Conservation (phyloP, 1,284 basidiomycete species). For the Cryptococcus maquisensis region DNA sequence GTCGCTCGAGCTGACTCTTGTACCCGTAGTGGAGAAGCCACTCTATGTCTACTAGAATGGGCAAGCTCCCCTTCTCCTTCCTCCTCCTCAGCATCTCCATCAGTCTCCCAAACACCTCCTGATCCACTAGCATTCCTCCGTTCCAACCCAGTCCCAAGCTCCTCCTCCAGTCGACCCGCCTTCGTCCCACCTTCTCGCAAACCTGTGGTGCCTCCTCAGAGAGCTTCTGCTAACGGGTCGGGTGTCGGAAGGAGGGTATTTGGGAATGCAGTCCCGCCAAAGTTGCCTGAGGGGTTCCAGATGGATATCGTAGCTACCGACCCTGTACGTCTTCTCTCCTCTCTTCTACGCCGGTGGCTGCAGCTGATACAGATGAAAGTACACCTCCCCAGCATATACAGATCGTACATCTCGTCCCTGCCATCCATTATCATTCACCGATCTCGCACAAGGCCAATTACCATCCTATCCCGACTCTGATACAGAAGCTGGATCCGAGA, state of each 20-base stretch:
- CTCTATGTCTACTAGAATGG: conserved; percentile 46
- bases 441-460: conserved; percentile 55
- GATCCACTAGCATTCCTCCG: conserved; percentile 17
- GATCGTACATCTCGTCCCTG: conserved; percentile 54
- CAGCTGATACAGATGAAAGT: conserved; percentile 43
- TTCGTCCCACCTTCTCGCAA: conserved; percentile 38
- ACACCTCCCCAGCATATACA: conserved; percentile 55
- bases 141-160: background rate
- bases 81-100: background rate
- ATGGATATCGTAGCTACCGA: conserved; percentile 46
- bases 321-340: conserved; percentile 47
- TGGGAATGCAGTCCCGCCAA: conserved; percentile 8
- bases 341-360: background rate
- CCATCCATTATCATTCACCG: conserved; percentile 55
- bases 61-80: conserved; percentile 14
- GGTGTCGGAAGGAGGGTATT: conserved; percentile 2
- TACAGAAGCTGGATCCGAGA: conserved; percentile 1
- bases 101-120: background rate
- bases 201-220: background rate
- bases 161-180: conserved; percentile 15
- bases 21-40: conserved; percentile 45
- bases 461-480: conserved; percentile 37
- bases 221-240: background rate
- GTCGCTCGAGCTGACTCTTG: background rate
- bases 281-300: conserved; percentile 10